These are phyloP conservation scores for Cordyceps tenuipes DNA, from an alignment of 2,329 filamentous ascomycete genomes.

Conservation along the genomic window DNA sequence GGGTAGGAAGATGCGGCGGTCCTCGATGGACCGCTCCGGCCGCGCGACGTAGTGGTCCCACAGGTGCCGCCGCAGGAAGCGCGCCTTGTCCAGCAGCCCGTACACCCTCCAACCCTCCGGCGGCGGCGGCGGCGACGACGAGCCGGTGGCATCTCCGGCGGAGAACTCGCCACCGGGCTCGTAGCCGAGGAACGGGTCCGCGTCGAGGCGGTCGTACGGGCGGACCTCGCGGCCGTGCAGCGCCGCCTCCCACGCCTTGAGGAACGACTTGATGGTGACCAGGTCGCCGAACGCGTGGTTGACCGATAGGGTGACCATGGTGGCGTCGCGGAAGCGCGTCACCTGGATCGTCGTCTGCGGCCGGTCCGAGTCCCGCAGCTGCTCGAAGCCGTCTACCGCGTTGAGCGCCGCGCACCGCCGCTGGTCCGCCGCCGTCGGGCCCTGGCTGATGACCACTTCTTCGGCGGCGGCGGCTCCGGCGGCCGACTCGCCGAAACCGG, in stretches of 20 bases:
- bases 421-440: neutral
- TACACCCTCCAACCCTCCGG: neutral
- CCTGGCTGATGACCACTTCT: neutral
- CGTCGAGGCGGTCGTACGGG: neutral
- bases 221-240: neutral
- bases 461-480: neutral
- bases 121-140: neutral
- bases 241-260: neutral
- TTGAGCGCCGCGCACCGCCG: neutral
- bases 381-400: neutral
- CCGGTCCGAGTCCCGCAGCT: neutral
- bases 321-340: neutral
- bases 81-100: neutral
- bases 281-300: constrained; percentile 1
- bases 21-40: neutral
- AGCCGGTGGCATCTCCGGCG: no score
- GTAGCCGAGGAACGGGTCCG: neutral
- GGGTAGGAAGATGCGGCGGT: neutral
- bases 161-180: neutral
- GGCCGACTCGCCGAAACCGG: neutral
- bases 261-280: neutral
- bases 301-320: neutral
- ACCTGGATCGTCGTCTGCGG: neutral
- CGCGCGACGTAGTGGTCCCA: constrained; percentile 1
- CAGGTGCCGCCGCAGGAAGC: neutral